Conservation (phyloP, 108 stramenopile genomes). For the Bacterosira constricta region DNA sequence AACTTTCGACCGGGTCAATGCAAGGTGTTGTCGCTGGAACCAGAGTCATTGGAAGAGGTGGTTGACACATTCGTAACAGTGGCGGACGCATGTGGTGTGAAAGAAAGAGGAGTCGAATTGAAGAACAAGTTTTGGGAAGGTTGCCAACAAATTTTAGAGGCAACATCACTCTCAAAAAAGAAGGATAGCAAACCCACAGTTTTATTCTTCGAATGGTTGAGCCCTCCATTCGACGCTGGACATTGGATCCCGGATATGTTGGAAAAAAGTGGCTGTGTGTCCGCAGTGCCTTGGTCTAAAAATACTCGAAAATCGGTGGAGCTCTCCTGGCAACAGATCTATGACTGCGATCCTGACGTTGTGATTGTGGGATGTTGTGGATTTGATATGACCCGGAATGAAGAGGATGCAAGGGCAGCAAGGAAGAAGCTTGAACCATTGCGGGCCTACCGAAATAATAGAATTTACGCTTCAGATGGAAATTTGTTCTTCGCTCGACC, state of each 20-base stretch:
- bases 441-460: conserved; percentile 52
- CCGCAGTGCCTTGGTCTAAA: conserved; percentile 22
- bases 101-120: conserved; percentile 54
- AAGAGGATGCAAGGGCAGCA: conserved; percentile 51
- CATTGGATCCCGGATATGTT: conserved; percentile 94
- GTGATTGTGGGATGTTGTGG: conserved; percentile 90
- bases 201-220: conserved; percentile 91
- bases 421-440: conserved; percentile 49
- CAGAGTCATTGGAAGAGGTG: conserved; percentile 74
- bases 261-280: conserved; percentile 66
- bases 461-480: conserved; percentile 82
- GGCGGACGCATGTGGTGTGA: conserved; percentile 61
- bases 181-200: conserved; percentile 37
- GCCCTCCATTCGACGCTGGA: conserved; percentile 89
- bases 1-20: conserved; percentile 22
- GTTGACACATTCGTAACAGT: conserved; percentile 66
- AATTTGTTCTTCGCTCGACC: conserved; percentile 89
- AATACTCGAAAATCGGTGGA: conserved; percentile 53
- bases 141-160: conserved; percentile 29
- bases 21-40: conserved; percentile 69
- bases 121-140: conserved; percentile 41
- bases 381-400: conserved; percentile 85
- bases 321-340: conserved; percentile 64
- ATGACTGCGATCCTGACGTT: conserved; percentile 75
- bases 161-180: background rate